Conservation (phyloP, 2,329 filamentous ascomycete species). For the Hypoxylon sp. region DNA sequence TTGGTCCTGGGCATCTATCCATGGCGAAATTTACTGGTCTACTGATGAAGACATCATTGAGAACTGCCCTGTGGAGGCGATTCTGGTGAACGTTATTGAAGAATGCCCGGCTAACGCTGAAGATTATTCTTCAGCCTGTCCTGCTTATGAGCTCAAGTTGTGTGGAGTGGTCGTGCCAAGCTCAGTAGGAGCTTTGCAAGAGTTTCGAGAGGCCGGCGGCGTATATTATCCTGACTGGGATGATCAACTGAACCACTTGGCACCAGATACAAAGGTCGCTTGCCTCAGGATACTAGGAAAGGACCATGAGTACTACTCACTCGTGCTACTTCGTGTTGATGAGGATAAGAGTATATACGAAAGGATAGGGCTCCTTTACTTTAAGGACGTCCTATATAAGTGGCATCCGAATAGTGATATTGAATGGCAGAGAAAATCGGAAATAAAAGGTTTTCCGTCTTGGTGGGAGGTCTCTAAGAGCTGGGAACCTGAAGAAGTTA, state of each 20-base stretch:
- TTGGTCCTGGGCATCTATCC: neutral
- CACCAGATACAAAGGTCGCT: neutral
- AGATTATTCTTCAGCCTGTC: neutral
- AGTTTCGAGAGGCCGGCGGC: neutral
- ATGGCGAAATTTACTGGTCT: neutral
- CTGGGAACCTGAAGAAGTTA: neutral
- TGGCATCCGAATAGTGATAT: neutral
- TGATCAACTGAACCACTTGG: neutral
- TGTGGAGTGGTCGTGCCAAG: neutral
- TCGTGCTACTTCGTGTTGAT: neutral
- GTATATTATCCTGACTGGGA: neutral
- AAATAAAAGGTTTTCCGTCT: neutral
- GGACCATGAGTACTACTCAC: neutral
- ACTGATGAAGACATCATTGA: neutral
- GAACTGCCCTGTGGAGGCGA: neutral
- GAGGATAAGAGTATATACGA: neutral
- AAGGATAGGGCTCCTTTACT: neutral
- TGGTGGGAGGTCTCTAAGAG: neutral
- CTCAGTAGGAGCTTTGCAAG: neutral
- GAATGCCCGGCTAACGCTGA: neutral
- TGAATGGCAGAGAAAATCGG: neutral
- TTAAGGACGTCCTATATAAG: neutral
- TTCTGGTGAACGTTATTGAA: neutral
- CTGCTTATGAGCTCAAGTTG: neutral
- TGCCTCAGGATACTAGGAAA: neutral